Conservation (phyloP, 345 rosid species). For the Aethionema arabicum region DNA sequence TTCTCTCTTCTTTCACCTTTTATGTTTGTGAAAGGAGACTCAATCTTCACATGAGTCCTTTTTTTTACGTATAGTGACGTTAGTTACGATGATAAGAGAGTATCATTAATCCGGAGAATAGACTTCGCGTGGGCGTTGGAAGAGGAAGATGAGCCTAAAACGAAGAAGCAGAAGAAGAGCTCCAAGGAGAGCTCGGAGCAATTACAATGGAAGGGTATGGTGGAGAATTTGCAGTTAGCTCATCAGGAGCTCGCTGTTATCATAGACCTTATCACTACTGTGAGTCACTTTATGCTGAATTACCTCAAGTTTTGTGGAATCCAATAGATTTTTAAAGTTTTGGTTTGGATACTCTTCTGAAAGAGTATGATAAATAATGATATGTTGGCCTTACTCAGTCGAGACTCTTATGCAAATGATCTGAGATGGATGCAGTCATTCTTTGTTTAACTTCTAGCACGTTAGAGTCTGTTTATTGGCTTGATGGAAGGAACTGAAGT, state of each 20-base stretch:
- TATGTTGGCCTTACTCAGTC: too few relatives aligned
- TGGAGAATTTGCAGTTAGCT: constrained; percentile 86
- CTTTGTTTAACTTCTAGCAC: neutral
- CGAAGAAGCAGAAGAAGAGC: constrained; percentile 62
- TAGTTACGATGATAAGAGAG: constrained; percentile 76
- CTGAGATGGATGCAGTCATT: neutral
- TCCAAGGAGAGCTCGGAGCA: constrained; percentile 57
- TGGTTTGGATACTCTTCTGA: too few relatives aligned
- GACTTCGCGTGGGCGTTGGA: constrained; percentile 95
- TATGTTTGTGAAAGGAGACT: neutral
- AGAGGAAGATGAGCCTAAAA: constrained; percentile 59
- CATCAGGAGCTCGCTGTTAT: constrained; percentile 89
- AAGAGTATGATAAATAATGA: too few relatives aligned
- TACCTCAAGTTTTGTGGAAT: neutral
- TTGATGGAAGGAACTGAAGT: neutral
- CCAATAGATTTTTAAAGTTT: neutral
- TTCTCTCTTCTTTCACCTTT: neutral
- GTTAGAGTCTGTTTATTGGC: neutral
- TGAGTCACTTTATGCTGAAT: constrained; percentile 40
- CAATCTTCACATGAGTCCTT: neutral
- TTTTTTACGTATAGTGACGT: constrained; percentile 49
- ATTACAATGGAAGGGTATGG: constrained; percentile 86
- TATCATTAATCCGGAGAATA: constrained; percentile 65
- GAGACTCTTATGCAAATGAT: too few relatives aligned
- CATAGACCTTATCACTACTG: constrained; percentile 85